phyloP scores from a whole-genome alignment of 1,284 basidiomycete genomes.

The Mrakiaceae sp. region DNA sequence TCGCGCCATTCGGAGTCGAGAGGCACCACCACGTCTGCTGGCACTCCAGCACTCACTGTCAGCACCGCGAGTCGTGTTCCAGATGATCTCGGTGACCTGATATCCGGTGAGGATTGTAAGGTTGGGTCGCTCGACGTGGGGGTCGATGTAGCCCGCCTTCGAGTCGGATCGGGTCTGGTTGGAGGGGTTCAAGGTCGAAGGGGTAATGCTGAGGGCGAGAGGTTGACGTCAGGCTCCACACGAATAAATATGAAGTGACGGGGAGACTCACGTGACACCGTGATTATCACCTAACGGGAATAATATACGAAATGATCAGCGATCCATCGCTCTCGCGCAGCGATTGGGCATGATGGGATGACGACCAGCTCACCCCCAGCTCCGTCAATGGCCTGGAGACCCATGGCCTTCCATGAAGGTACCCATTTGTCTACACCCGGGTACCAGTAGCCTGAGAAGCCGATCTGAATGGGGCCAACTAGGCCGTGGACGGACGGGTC shows the following conservation, averaged over 20 bases:
- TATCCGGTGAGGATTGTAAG: constrained; percentile 38
- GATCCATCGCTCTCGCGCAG: too few species aligned
- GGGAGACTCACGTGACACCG: neutral
- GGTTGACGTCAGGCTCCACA: too few species aligned
- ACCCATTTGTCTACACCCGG: constrained; percentile 39
- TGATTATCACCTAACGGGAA: too few species aligned
- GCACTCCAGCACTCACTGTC: too few species aligned
- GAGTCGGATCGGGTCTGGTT: constrained; percentile 58
- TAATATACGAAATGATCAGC: too few species aligned
- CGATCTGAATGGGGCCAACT: constrained; percentile 39
- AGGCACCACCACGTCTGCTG: too few species aligned
- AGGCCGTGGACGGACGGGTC: constrained; percentile 38
- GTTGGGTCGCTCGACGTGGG: neutral
- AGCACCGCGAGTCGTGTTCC: constrained; percentile 34
- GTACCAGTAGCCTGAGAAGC: constrained; percentile 37
- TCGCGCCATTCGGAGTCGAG: constrained; percentile 23
- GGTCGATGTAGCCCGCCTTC: constrained; percentile 57
- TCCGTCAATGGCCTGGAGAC: constrained; percentile 9
- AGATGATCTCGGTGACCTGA: constrained; percentile 52
- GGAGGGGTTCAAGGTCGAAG: constrained; percentile 50
- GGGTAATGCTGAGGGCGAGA: constrained; percentile 37
- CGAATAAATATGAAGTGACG: neutral
- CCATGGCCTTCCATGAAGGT: constrained; percentile 8
- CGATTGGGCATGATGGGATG: too few species aligned
- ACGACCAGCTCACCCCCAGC: constrained; percentile 1